Evolutionary conservation across 2,329 filamentous ascomycete genomes (phyloP), one percentile per base, ranked within the genome.

Genomic region (Pseudocercospora fuligena): DNA sequence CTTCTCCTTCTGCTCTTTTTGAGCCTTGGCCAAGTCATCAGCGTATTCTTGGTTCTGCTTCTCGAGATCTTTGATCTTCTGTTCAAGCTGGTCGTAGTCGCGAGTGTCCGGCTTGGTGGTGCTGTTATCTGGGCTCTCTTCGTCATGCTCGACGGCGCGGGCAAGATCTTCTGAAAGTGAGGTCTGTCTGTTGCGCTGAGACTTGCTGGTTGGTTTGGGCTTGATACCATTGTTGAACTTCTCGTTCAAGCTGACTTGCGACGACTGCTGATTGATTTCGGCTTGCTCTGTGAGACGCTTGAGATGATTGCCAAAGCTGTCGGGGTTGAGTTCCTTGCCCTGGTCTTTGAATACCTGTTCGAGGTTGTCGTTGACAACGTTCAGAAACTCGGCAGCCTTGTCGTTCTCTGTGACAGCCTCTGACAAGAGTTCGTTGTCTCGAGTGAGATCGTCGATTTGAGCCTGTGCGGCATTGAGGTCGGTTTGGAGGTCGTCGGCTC

Each of bases 261-360:
- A 65, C 2, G 53, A 51, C 16, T 60, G 33, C 27, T 53, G 63
- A 29, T 65, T 61, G 46, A 65, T 33, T 33, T 54, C 51, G 21
- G 60, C 43, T 31, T 66, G 64, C 31, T 66, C 40, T 21, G 60
- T 62, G 12, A 66, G 51, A 27, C 64, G 60, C 19, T 59, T 53
- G 14, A 68, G 47, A 40, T 66, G 66, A 19, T 46, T 58, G 21
- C 51, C 49, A 53, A 68, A 54, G 60, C 40, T 66, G 16, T 54
- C 63, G 19, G 64, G 63, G 11, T 60, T 68, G 16, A 68, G 56
- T 8, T 66, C 25, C 54, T 58, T 27, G 54, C 19, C 54, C 8
- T 27, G 19, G 36, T 51, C 54, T 14, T 58, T 40, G 54, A 58
- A 21, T 1, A 27, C 27, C 54, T 33, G 16, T n/a, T 58, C 27